Evolutionary conservation across 225 moss, liverwort and hornwort genomes (phyloP).

Genomic region (Takakia lepidozioides): DNA sequence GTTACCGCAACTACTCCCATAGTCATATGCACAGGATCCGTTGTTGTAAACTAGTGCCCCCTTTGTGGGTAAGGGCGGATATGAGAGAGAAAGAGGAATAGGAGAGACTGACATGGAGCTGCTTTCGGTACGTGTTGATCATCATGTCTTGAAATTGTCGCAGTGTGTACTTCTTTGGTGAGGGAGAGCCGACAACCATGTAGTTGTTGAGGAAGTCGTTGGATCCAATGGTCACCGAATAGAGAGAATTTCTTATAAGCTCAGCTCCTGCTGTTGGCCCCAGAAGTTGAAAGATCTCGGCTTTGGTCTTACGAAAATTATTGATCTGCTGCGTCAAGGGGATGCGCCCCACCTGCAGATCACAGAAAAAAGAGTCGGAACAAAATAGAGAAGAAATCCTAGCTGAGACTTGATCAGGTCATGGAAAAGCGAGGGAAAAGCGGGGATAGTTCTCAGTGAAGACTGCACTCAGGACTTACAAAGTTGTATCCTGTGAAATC

Average conservation of each 20-base stretch:
- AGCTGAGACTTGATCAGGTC: too few relatives aligned
- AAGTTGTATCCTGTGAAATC: slow-evolving; percentile 45
- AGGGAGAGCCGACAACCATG: slow-evolving; percentile 30
- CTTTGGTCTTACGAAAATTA: slow-evolving; percentile 29
- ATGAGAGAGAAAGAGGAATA: too few relatives aligned
- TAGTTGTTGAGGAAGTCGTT: slow-evolving; percentile 74
- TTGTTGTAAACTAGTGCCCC: too few relatives aligned
- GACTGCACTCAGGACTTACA: slow-evolving; percentile 19
- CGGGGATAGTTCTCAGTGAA: too few relatives aligned
- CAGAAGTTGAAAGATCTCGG: slow-evolving; percentile 23
- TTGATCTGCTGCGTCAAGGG: slow-evolving; percentile 40
- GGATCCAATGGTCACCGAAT: slow-evolving; percentile 50
- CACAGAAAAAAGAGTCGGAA: not conserved
- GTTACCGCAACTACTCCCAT: too few relatives aligned
- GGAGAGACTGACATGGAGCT: slow-evolving; percentile 30
- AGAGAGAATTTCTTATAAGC: slow-evolving; percentile 27
- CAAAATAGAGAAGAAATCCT: not conserved
- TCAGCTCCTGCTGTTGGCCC: slow-evolving; percentile 23
- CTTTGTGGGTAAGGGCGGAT: too few relatives aligned
- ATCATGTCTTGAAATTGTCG: slow-evolving; percentile 24
- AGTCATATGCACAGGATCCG: too few relatives aligned
- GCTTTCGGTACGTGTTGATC: slow-evolving; percentile 34
- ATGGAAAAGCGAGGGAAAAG: too few relatives aligned
- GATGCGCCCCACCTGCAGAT: slow-evolving; percentile 36
- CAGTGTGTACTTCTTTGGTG: slow-evolving; percentile 20